A percentile compares a stretch with the other conserved stretches of the same genome.
phyloP scores from a whole-genome alignment of 805 yeast species.

The Candida tallmaniae region DNA sequence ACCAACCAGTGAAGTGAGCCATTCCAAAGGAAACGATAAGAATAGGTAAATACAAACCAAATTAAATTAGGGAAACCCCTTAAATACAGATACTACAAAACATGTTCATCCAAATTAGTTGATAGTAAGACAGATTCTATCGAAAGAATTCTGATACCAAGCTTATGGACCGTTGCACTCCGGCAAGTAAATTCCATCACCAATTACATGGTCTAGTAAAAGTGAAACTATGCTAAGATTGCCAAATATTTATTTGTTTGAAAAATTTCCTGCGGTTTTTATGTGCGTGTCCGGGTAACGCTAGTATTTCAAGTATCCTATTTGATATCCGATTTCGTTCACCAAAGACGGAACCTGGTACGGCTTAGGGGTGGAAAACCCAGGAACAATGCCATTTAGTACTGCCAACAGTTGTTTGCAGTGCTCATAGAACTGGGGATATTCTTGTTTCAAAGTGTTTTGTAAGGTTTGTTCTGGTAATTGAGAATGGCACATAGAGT shows the following conservation, averaged over 20 bases:
- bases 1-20: no score
- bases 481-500: constrained; percentile 2
- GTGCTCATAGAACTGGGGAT: constrained; percentile 3
- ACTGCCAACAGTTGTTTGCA: not conserved
- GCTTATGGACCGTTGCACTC: constrained; percentile 14
- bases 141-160: constrained; percentile 8
- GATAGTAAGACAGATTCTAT: constrained; percentile 6
- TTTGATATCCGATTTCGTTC: constrained; percentile 26
- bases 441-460: constrained; percentile 5
- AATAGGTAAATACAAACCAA: no score
- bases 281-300: not conserved
- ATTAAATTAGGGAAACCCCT: no score
- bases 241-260: constrained; percentile 14
- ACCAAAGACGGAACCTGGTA: constrained; percentile 30
- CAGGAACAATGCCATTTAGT: not conserved
- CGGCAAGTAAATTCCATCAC: constrained; percentile 45
- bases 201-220: constrained; percentile 24
- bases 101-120: no score
- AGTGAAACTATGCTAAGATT: constrained; percentile 45
- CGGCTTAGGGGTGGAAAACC: constrained; percentile 17
- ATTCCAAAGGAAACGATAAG: no score
- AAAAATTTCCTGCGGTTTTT: not conserved
- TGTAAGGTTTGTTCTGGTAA: constrained; percentile 10
- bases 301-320: constrained; percentile 11
- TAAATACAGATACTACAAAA: no score